Conservation (phyloP, 768 basidiomycete genomes). For the Hypholoma sublateritium region DNA sequence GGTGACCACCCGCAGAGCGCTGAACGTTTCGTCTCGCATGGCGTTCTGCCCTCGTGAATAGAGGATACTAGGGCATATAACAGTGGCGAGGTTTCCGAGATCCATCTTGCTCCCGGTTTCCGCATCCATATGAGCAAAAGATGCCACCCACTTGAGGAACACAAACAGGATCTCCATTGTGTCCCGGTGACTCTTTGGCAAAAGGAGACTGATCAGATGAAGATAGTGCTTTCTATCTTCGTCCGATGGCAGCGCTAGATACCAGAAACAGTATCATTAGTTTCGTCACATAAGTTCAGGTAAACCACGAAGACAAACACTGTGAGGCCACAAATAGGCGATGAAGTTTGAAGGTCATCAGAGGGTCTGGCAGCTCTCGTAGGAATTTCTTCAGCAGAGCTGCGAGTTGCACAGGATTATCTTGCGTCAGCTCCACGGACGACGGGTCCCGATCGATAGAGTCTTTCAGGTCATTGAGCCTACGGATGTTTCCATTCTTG, state of each 20-base stretch:
- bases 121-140: conserved; percentile 96
- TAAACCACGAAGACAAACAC: conserved; percentile 49
- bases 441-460: conserved; percentile 92
- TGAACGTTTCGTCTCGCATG: conserved; percentile 90
- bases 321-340: conserved; percentile 85
- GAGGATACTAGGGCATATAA: conserved; percentile 97
- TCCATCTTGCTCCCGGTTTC: conserved; percentile 99
- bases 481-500: conserved; percentile 95
- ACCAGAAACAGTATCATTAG: neutral
- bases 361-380: conserved; percentile 92
- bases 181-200: conserved; percentile 94
- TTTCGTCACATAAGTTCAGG: neutral
- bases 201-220: conserved; percentile 80
- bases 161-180: conserved; percentile 98
- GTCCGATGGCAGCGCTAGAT: conserved; percentile 65
- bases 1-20: conserved; percentile 83
- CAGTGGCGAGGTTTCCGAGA: conserved; percentile 90
- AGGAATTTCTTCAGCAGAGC: conserved; percentile 97
- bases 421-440: conserved; percentile 88
- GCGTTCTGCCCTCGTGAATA: conserved; percentile 86
- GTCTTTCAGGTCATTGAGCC: conserved; percentile 88
- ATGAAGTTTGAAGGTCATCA: conserved; percentile 94
- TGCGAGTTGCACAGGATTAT: conserved; percentile 96
- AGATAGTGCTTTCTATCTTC: conserved; percentile 81
- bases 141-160: conserved; percentile 99